These are phyloP conservation scores for Daldinia sp. DNA, from an alignment of 2,329 filamentous ascomycete species.

Conservation along the genomic window DNA sequence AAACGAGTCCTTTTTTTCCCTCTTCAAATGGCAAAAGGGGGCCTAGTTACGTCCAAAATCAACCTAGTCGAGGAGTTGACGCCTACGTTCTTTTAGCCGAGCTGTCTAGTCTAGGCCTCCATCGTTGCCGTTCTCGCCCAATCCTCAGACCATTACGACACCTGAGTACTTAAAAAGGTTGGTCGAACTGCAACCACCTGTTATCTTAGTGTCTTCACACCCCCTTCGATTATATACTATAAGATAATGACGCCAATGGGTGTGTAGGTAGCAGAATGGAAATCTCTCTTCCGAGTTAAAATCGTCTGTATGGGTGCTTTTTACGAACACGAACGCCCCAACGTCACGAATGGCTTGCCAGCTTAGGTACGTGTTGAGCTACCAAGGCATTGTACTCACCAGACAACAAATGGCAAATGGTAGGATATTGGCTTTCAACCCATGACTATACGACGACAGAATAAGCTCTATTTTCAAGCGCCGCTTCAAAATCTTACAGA, in stretches of 20 bases:
- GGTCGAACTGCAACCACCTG: background rate
- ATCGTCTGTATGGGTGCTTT: background rate
- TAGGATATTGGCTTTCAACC: slow-evolving; percentile 19
- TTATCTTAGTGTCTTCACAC: background rate
- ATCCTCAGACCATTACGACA: slow-evolving; percentile 7
- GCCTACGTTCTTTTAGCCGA: slow-evolving; percentile 29
- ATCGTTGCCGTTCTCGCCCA: slow-evolving; percentile 5
- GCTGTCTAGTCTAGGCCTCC: slow-evolving; percentile 8
- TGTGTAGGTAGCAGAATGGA: slow-evolving; percentile 15
- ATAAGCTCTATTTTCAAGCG: slow-evolving; percentile 25
- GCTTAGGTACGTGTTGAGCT: background rate
- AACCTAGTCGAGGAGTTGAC: slow-evolving; percentile 25
- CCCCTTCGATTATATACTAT: background rate
- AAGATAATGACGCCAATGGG: background rate
- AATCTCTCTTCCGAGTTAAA: background rate
- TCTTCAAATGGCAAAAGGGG: too few species aligned
- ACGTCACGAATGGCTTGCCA: slow-evolving; percentile 2
- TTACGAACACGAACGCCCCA: slow-evolving; percentile 10
- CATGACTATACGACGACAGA: slow-evolving; percentile 25
- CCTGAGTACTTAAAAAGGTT: slow-evolving; percentile 18
- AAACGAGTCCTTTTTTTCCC: background rate
- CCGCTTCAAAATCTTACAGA: slow-evolving; percentile 24
- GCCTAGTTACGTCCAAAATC: slow-evolving; percentile 22
- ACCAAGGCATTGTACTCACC: slow-evolving; percentile 18
- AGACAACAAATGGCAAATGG: slow-evolving; percentile 23